A percentile compares a stretch with the other conserved stretches of the same genome.
These are phyloP conservation scores for Eustoma russellianum DNA, from an alignment of 257 asterid species.

Conservation along the genomic window DNA sequence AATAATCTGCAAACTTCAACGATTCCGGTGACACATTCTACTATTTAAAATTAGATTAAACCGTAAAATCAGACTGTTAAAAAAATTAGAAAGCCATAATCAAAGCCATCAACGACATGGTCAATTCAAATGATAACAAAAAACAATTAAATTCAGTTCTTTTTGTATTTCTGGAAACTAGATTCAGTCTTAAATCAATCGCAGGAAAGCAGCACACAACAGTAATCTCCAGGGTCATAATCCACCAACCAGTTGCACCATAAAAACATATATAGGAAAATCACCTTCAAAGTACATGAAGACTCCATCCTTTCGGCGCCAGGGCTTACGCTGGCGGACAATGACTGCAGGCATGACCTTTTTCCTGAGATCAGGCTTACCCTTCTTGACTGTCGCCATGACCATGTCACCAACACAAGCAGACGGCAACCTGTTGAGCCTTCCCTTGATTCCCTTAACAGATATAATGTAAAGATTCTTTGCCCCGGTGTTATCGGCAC, in stretches of 20 bases:
- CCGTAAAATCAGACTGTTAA: too few species aligned
- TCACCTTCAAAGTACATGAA: slow-evolving; percentile 60
- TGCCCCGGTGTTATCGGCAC: slow-evolving; percentile 62
- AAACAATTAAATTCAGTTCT: background rate
- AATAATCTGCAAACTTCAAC: too few species aligned
- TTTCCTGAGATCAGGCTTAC: slow-evolving; percentile 64
- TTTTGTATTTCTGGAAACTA: too few species aligned
- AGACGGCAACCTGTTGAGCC: slow-evolving; percentile 54
- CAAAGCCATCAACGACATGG: too few species aligned
- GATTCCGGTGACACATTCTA: too few species aligned
- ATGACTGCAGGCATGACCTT: slow-evolving; percentile 82
- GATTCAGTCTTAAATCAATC: background rate
- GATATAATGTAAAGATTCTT: slow-evolving; percentile 46
- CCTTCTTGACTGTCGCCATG: slow-evolving; percentile 68
- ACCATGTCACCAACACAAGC: slow-evolving; percentile 72
- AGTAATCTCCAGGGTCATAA: too few species aligned
- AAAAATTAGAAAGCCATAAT: background rate
- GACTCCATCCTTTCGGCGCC: slow-evolving; percentile 84
- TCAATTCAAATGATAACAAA: background rate
- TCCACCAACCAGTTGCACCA: too few species aligned
- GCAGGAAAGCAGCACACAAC: too few species aligned
- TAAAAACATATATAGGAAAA: accelerated
- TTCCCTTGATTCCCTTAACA: slow-evolving; percentile 22
- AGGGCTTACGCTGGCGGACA: slow-evolving; percentile 67
- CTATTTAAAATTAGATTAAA: too few species aligned